These are phyloP conservation scores for Adansonia digitata DNA, from an alignment of 345 rosid species.

Conservation along the genomic window DNA sequence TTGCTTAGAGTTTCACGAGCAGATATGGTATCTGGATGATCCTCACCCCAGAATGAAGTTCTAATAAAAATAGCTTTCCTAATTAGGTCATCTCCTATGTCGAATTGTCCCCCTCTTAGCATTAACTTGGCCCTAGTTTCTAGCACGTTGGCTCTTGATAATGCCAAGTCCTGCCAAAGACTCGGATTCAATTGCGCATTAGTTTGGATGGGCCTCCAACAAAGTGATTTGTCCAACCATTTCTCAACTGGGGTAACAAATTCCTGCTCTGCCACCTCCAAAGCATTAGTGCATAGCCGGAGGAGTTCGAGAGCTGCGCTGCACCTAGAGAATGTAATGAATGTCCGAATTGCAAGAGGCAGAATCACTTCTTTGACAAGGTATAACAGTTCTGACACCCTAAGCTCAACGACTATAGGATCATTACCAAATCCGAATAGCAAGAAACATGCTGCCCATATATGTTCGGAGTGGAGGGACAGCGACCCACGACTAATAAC, in stretches of 20 bases:
- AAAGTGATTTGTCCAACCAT: conserved; percentile 78
- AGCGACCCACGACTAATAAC: conserved; percentile 60
- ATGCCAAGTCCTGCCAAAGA: conserved; percentile 93
- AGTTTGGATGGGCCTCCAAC: conserved; percentile 87
- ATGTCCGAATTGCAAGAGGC: conserved; percentile 73
- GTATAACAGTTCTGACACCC: conserved; percentile 58
- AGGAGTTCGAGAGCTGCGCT: conserved; percentile 77
- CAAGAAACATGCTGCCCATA: conserved; percentile 85
- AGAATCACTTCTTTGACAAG: conserved; percentile 59
- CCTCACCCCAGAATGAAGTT: conserved; percentile 81
- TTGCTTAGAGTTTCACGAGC: conserved; percentile 82
- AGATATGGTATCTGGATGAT: conserved; percentile 77
- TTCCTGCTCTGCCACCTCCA: conserved; percentile 81
- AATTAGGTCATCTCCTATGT: conserved; percentile 82
- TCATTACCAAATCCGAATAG: conserved; percentile 72
- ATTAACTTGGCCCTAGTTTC: conserved; percentile 90
- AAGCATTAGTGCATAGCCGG: conserved; percentile 78
- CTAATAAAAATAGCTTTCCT: conserved; percentile 86
- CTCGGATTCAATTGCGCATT: conserved; percentile 83
- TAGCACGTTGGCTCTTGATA: conserved; percentile 77
- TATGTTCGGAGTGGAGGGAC: conserved; percentile 54
- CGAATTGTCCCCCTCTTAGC: conserved; percentile 80
- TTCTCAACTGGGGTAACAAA: conserved; percentile 83
- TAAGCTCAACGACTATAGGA: conserved; percentile 54
- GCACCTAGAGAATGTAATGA: conserved; percentile 78